Base-by-base conservation (phyloP, 2,329 filamentous ascomycete species). In the Pyricularia pennisetigena region DNA sequence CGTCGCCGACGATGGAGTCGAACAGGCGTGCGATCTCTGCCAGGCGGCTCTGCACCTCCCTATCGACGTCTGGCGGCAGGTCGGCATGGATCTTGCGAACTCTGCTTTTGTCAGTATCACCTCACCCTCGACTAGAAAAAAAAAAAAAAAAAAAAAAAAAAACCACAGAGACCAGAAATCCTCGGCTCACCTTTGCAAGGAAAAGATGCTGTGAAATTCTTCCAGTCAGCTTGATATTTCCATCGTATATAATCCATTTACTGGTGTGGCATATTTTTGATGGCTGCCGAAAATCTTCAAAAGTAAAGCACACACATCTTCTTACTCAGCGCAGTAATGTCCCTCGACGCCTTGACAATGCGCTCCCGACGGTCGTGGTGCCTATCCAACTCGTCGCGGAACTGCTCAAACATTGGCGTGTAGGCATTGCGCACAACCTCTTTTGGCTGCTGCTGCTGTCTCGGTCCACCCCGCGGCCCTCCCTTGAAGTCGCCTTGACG, bases 281-380 rank as follows among this genome's bases (percentile, higher is more conserved):
- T 54, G 41, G 16, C 41, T n/a, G 41, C 41, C 7, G 41, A 54
- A 3, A 54, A n/a, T 2, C n/a, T 4, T 54, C 16, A 54, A 54
- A n/a, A 16, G 12, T n/a, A n/a, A 61, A 24, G n/a, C 57, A 61
- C 57, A 12, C n/a, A 61, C 57, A 61, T 61, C 81, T 98, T 99
- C 83, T 99, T 99, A 79, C 93, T 97, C 68, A 93, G 83, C 0
- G 93, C 93, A 7, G 95, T 99, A 69, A 99, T 91, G 77, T 99
- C 95, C 70, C 94, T 85, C 9, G 92, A 96, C 2, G 89, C 90
- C 81, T 98, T 99, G 75, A 96, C 91, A 72, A 97, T 88, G 67
- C 90, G 87, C 80, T 97, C 94, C 68, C 93, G 86, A 20, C 95
- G 89, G 79, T 98, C 95, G 78, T 99, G 92, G 76, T 98, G 94